These are phyloP conservation scores for Stellera chamaejasme DNA, from an alignment of 345 rosid species.

Conservation along the genomic window DNA sequence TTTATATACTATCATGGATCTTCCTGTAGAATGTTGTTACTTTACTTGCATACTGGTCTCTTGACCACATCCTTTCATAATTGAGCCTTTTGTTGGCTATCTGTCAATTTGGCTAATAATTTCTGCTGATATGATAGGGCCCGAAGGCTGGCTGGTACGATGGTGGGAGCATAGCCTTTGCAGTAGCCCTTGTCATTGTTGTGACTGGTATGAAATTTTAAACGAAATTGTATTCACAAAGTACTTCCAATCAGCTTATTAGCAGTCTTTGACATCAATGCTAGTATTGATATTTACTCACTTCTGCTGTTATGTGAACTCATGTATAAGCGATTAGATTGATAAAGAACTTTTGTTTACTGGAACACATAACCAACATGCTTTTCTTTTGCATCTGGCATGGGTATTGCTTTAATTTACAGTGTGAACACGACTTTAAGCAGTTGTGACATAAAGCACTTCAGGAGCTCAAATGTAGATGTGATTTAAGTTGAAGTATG, in stretches of 20 bases:
- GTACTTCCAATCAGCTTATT: too few relatives aligned
- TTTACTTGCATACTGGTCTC: neutral
- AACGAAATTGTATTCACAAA: neutral
- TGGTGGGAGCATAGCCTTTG: conserved; percentile 95
- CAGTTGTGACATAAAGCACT: too few relatives aligned
- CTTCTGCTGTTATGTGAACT: too few relatives aligned
- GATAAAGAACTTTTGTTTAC: too few relatives aligned
- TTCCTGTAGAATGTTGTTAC: neutral
- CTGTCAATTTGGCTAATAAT: too few relatives aligned
- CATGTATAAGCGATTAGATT: too few relatives aligned
- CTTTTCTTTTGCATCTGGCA: too few relatives aligned
- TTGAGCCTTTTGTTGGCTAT: neutral
- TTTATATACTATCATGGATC: neutral
- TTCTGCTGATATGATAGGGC: conserved; percentile 37
- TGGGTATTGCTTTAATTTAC: too few relatives aligned
- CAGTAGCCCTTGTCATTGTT: conserved; percentile 84
- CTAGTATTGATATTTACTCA: neutral
- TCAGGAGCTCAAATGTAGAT: too few relatives aligned
- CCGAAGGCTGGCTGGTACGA: conserved; percentile 91
- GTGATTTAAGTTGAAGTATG: too few relatives aligned
- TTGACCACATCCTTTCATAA: conserved; percentile 5
- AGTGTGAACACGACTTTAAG: too few relatives aligned
- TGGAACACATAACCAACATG: too few relatives aligned
- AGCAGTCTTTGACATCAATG: neutral
- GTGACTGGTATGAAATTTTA: conserved; percentile 61